These are phyloP conservation scores for Aspergillus sp. DNA, from an alignment of 2,329 filamentous ascomycete species.

Conservation along the genomic window DNA sequence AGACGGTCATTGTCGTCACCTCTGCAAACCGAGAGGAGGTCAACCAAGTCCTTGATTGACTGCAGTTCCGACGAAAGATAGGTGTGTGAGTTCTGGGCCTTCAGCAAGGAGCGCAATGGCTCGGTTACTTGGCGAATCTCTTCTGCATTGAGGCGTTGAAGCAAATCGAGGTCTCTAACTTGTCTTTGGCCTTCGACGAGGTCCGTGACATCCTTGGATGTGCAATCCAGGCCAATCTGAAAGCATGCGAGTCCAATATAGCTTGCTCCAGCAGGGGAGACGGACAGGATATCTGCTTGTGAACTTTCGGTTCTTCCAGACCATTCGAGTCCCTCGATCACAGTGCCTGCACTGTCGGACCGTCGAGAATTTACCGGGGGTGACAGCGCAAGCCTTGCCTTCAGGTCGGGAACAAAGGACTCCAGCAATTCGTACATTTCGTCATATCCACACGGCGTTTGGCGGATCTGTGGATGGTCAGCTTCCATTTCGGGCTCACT, in stretches of 20 bases:
- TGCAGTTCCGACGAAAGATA: not conserved
- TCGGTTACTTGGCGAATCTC: conserved; percentile 22
- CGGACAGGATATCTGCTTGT: conserved; percentile 23
- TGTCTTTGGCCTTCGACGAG: conserved; percentile 26
- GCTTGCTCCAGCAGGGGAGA: conserved; percentile 23
- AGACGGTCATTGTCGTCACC: conserved; percentile 13
- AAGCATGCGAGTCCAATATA: conserved; percentile 32
- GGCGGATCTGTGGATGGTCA: not conserved
- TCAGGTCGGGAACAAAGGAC: conserved; percentile 12
- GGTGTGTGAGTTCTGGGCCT: not conserved
- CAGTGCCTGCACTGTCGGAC: conserved; percentile 12
- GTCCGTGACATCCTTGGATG: conserved; percentile 25
- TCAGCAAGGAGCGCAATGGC: conserved; percentile 23
- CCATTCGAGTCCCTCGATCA: conserved; percentile 18
- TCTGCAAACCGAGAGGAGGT: conserved; percentile 13
- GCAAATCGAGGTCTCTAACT: conserved; percentile 26
- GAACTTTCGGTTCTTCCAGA: conserved; percentile 15
- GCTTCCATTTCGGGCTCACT: not conserved
- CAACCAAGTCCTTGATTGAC: conserved; percentile 8
- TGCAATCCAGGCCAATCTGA: conserved; percentile 28
- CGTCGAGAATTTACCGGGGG: not conserved
- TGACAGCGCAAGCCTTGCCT: conserved; percentile 9
- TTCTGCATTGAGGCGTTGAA: conserved; percentile 18
- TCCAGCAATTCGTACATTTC: conserved; percentile 10
- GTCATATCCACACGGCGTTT: conserved; percentile 1